Conservation (phyloP, 192 early-diverging fungal species). For the Diversispora epigaea region DNA sequence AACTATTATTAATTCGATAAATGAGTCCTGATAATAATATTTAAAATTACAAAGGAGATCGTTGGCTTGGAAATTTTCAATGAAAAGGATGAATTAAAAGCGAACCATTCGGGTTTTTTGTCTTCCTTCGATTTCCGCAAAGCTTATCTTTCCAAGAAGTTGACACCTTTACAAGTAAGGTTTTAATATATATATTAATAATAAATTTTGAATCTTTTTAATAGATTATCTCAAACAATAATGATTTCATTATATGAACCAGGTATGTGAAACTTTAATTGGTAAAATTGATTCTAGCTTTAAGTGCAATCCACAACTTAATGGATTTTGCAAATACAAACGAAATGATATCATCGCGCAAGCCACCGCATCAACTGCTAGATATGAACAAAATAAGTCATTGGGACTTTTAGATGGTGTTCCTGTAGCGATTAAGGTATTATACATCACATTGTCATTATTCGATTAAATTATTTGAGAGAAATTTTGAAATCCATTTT, state of each 20-base stretch:
- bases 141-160: constrained; percentile 11
- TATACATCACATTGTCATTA: no score
- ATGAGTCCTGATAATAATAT: neutral
- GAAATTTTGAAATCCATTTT: no score
- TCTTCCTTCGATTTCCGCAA: neutral
- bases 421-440: constrained; percentile 62
- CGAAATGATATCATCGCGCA: constrained; percentile 47
- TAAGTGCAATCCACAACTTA: constrained; percentile 29
- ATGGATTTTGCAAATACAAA: constrained; percentile 38
- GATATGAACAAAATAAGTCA: constrained; percentile 50
- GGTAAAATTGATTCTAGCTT: neutral
- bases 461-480: no score
- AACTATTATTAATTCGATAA: neutral
- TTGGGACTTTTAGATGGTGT: constrained; percentile 73
- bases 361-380: constrained; percentile 51
- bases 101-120: neutral
- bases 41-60: neutral
- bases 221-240: neutral
- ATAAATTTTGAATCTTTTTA: neutral
- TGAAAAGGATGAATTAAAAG: neutral
- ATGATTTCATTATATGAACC: neutral
- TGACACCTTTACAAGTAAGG: constrained; percentile 25
- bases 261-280: constrained; percentile 18
- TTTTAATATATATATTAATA: neutral
- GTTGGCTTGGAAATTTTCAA: constrained; percentile 21